A percentile compares a stretch with the other conserved stretches of the same genome.
These are phyloP conservation scores for Fusarium hainanense DNA, from an alignment of 2,329 filamentous ascomycete genomes.

Conservation along the genomic window DNA sequence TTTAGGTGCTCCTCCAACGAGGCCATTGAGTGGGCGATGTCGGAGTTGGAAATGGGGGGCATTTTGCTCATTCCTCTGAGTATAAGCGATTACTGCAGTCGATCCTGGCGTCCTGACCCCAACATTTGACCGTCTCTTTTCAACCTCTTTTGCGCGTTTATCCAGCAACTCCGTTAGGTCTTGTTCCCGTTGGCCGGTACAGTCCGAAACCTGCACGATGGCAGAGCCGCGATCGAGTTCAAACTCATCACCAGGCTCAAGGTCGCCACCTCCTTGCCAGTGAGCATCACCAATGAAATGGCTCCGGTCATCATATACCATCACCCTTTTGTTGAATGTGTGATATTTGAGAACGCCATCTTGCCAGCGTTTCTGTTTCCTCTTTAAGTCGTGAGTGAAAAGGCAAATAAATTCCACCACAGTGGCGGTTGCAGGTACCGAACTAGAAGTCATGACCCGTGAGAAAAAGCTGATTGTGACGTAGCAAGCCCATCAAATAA, in stretches of 20 bases:
- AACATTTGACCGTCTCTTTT: conserved; percentile 59
- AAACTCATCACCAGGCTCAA: conserved; percentile 85
- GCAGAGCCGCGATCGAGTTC: conserved; percentile 79
- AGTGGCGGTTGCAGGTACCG: conserved; percentile 64
- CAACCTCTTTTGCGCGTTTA: conserved; percentile 71
- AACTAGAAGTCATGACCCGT: conserved; percentile 30
- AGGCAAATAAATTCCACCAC: conserved; percentile 88
- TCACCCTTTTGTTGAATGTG: conserved; percentile 88
- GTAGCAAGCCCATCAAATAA: not conserved
- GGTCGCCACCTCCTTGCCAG: conserved; percentile 75
- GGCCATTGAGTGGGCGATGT: conserved; percentile 57
- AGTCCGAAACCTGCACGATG: conserved; percentile 83
- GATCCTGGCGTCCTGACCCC: conserved; percentile 51
- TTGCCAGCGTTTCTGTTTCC: conserved; percentile 93
- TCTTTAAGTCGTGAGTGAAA: conserved; percentile 84
- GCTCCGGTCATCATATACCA: conserved; percentile 86
- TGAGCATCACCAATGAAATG: conserved; percentile 88
- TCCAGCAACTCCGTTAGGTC: conserved; percentile 81
- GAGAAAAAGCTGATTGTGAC: not conserved
- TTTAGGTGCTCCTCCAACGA: conserved; percentile 48
- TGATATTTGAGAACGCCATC: conserved; percentile 91
- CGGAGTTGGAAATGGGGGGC: conserved; percentile 52
- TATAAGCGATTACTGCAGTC: conserved; percentile 34
- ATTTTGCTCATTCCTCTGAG: conserved; percentile 37
- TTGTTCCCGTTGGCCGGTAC: conserved; percentile 77